These are phyloP conservation scores for Hemileia vastatrix DNA, from an alignment of 1,284 basidiomycete species.

Conservation along the genomic window DNA sequence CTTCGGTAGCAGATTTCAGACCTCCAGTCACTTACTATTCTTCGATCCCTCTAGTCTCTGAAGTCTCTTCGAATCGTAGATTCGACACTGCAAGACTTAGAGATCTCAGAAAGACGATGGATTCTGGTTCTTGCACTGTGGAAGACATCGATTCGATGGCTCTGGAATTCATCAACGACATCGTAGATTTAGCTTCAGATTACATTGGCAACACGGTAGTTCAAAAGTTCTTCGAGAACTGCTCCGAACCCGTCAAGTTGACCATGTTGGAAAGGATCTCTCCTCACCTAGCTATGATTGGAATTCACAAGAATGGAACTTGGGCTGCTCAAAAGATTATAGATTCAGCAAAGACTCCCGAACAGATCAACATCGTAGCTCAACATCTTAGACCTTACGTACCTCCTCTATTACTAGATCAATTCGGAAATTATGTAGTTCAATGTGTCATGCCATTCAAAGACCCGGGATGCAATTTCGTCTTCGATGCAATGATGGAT, in stretches of 20 bases:
- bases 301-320: too few species aligned
- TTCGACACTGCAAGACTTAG: constrained; percentile 39
- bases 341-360: constrained; percentile 31
- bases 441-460: constrained; percentile 40
- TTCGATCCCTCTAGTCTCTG: constrained; percentile 35
- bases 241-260: constrained; percentile 36
- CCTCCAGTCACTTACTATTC: constrained; percentile 33
- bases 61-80: constrained; percentile 28
- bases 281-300: constrained; percentile 39
- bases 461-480: constrained; percentile 31
- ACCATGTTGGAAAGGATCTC: constrained; percentile 37
- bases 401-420: constrained; percentile 38
- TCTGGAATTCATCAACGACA: constrained; percentile 30
- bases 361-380: constrained; percentile 34
- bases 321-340: constrained; percentile 45
- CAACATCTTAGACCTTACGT: constrained; percentile 38
- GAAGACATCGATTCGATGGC: constrained; percentile 34
- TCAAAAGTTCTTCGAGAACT: constrained; percentile 42
- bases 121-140: constrained; percentile 28
- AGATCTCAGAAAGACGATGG: constrained; percentile 37
- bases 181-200: constrained; percentile 41
- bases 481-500: constrained; percentile 43
- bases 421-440: constrained; percentile 44
- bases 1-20: constrained; percentile 61
- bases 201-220: constrained; percentile 44